A percentile compares a stretch with the other conserved stretches of the same genome.
Conservation (phyloP, 1,284 basidiomycete species). For the Tilletia walkeri region DNA sequence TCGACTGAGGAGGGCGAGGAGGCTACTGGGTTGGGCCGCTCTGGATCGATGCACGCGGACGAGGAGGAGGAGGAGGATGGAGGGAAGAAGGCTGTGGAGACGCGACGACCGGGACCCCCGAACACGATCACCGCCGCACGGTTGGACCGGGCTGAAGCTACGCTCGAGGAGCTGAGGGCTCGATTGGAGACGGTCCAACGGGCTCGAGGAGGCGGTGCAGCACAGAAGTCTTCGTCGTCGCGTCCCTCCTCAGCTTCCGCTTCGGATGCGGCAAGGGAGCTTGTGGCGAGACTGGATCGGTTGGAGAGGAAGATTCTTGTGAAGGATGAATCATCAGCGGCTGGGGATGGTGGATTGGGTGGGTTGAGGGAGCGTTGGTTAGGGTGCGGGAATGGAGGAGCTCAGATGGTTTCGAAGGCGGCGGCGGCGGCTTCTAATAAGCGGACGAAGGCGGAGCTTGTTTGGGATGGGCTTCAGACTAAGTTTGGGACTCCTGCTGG, state of each 20-base stretch:
- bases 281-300: not conserved
- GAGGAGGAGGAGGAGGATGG: not conserved
- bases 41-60: too few relatives aligned
- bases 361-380: conserved; percentile 9
- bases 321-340: not conserved
- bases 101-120: not conserved
- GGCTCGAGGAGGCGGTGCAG: not conserved
- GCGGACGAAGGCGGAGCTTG: not conserved
- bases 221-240: too few relatives aligned
- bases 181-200: not conserved
- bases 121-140: not conserved
- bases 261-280: not conserved
- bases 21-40: not conserved
- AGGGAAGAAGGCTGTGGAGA: not conserved
- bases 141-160: not conserved
- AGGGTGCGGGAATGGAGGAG: not conserved
- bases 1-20: not conserved
- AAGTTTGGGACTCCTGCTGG: conserved; percentile 4
- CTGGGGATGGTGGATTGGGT: not conserved
- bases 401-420: not conserved
- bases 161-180: not conserved
- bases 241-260: too few relatives aligned
- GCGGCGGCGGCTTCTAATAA: not conserved
- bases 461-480: conserved; percentile 16
- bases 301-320: not conserved